Base-by-base conservation (phyloP, 1,139 yeast genomes). In the Martiniozyma asiatica region DNA sequence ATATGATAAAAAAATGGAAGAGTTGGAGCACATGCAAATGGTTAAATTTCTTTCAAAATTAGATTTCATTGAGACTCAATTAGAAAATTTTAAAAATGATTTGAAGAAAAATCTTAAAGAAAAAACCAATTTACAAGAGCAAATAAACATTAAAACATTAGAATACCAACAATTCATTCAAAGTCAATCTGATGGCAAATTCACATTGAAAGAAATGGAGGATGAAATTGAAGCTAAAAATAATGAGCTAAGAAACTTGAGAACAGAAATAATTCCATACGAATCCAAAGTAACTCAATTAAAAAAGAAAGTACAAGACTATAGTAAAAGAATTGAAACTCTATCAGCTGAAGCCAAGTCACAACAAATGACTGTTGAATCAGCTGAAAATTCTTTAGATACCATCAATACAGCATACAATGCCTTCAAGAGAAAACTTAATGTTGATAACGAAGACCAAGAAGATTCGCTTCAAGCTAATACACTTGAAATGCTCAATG, bases 31-130 rank as follows among this genome's bases (percentile, higher is more conserved):
- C 9, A 51, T 73, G 9, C 61, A 69, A 20, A 59, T 63, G 23
- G 54, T 61, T 15, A 68, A 66, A 20, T 65, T 74, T 27, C 53
- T 87, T 24, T 77, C 82, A 64, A 70, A 73, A 41, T 54, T 85
- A 10, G 80, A 63, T 45, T 87, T 80, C 45, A 63, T 73, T 38
- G 81, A 81, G 39, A 50, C 55, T 32, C 61, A 62, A 33, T 68
- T 64, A 36, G 43, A 53, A 39, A 65, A 11, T 32, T 24, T 24
- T 39, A 41, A 37, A 23, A 25, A 47, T 37, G 41, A 48, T 30
- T 24, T 61, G 43, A 45, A 54, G 39, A 32, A 46, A 25, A 33
- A 59, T 34, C 51, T 51, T 25, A 22, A 38, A 4, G 45, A 56
- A 31, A 43, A 67, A 30, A 53, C 56, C 20, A 43, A 47, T 3